Evolutionary conservation across 257 asterid genomes (phyloP).

Genomic region (Solanum corneliomulleri): DNA sequence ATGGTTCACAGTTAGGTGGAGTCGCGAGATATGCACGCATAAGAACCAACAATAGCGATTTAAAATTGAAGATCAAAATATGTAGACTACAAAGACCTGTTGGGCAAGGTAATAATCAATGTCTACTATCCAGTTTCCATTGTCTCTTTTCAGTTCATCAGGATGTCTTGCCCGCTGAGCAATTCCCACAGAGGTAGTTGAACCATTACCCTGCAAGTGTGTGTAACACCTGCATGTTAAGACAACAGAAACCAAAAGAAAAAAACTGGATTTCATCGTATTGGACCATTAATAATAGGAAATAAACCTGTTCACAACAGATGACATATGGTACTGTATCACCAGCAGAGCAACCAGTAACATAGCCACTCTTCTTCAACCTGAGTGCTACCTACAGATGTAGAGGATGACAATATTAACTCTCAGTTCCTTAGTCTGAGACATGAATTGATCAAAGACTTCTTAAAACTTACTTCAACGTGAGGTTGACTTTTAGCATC

Average conservation of each 20-base stretch:
- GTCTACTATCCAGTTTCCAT: conserved; percentile 77
- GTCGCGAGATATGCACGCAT: conserved; percentile 1
- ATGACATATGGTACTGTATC: conserved; percentile 91
- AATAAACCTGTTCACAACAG: conserved; percentile 82
- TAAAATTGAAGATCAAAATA: background rate
- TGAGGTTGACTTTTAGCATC: conserved; percentile 96
- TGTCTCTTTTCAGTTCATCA: conserved; percentile 76
- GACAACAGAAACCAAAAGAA: background rate
- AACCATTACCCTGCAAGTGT: conserved; percentile 51
- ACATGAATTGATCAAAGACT: background rate
- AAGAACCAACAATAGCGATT: background rate
- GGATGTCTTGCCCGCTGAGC: conserved; percentile 99
- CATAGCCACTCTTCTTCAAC: conserved; percentile 73
- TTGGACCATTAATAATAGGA: background rate
- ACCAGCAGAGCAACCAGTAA: conserved; percentile 91
- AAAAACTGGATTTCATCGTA: background rate
- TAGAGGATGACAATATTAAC: conserved; percentile 6
- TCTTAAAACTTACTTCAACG: conserved; percentile 60
- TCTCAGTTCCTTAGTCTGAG: background rate
- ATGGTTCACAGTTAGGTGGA: conserved; percentile 9
- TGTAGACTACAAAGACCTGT: conserved; percentile 41
- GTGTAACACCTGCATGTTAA: background rate
- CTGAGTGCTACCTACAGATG: conserved; percentile 79
- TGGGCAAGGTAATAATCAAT: conserved; percentile 94
- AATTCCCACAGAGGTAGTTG: conserved; percentile 62